Base-by-base conservation (phyloP, 441 rosid species). In the Hypseocharis bilobata region DNA sequence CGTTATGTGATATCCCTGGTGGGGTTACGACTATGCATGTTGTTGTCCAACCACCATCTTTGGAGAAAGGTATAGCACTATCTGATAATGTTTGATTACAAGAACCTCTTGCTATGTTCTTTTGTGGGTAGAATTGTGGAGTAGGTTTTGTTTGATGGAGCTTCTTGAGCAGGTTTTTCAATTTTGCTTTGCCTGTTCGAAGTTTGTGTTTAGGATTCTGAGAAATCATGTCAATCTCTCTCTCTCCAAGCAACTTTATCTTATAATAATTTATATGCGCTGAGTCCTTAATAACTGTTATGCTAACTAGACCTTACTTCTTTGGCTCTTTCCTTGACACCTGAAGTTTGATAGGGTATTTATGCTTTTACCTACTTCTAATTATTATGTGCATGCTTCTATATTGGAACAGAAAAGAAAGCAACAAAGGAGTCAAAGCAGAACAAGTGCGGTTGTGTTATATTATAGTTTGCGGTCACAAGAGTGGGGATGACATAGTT, bases 1-100 rank as follows among this genome's bases (percentile, higher is more conserved):
- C 97, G 1, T 81, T 93, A 34, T 82, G 87, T 64, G 91, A 84
- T 74, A 76, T 85, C 49, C 91, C 90, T 17, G 91, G 91, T 30
- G 88, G 89, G 60, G 90, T 93, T 62, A 90, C 92, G 65, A 93
- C 98, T 42, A 93, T 93, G 96, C 98, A 90, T 20, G 97, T 93
- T 20, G 83, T 93, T 72, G 86, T 93, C 80, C 97, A 93, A 77
- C 91, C 91, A 47, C 87, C 91, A 4, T 19, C 88, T 16, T 3
- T 40, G 6, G 93, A 84, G 29, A 90, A 85, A 84, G 97, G 97
- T 93, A 79, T 59, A 10, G n/a, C n/a, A n/a, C n/a, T n/a, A n/a
- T n/a, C n/a, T n/a, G n/a, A n/a, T n/a, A 49, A 5, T 27, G 32
- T 36, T 38, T 17, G 11, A 70, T 64, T 49, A 60, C 17, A 3